A percentile compares a stretch with the other conserved stretches of the same genome.
These are phyloP conservation scores for Podospora conica DNA, from an alignment of 495 filamentous ascomycete species.

Conservation along the genomic window DNA sequence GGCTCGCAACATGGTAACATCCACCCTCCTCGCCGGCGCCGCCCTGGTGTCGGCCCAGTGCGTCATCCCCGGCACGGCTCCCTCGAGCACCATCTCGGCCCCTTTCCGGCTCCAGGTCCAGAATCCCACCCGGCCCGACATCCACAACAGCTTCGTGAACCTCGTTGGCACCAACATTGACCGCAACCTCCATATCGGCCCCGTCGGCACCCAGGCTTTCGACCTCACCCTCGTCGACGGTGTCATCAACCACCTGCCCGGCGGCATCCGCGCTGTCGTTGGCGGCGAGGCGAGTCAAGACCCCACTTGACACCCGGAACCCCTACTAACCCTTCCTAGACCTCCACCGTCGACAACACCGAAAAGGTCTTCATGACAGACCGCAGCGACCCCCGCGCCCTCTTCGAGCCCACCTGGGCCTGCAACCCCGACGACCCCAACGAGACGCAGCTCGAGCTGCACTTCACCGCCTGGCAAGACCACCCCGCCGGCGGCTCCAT, in stretches of 20 bases:
- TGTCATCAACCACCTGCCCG: constrained; percentile 27
- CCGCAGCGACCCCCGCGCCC: constrained; percentile 40
- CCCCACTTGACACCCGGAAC: background rate
- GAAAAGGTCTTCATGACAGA: constrained; percentile 53
- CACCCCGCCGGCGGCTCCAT: constrained; percentile 34
- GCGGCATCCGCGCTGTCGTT: constrained; percentile 38
- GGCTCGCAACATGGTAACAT: too few relatives aligned
- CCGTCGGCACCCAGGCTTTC: constrained; percentile 40
- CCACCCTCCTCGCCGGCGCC: constrained; percentile 16
- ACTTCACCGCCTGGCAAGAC: constrained; percentile 30
- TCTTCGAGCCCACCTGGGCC: constrained; percentile 43
- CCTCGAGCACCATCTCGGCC: constrained; percentile 36
- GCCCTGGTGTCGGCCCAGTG: constrained; percentile 32
- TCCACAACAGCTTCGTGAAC: constrained; percentile 48
- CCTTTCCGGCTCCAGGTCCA: constrained; percentile 45
- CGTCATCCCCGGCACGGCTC: constrained; percentile 30
- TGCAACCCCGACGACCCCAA: constrained; percentile 45
- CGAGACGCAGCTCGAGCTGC: constrained; percentile 38
- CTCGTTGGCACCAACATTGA: constrained; percentile 46
- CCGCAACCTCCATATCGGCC: constrained; percentile 44
- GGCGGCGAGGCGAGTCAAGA: constrained; percentile 36
- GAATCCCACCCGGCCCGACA: constrained; percentile 40
- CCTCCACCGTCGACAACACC: constrained; percentile 46
- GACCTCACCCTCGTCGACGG: constrained; percentile 44
- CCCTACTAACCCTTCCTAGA: constrained; percentile 21